A percentile compares a stretch with the other conserved stretches of the same genome.
phyloP scores from a whole-genome alignment of 768 basidiomycete genomes.

The Leucocoprinus leucothites region DNA sequence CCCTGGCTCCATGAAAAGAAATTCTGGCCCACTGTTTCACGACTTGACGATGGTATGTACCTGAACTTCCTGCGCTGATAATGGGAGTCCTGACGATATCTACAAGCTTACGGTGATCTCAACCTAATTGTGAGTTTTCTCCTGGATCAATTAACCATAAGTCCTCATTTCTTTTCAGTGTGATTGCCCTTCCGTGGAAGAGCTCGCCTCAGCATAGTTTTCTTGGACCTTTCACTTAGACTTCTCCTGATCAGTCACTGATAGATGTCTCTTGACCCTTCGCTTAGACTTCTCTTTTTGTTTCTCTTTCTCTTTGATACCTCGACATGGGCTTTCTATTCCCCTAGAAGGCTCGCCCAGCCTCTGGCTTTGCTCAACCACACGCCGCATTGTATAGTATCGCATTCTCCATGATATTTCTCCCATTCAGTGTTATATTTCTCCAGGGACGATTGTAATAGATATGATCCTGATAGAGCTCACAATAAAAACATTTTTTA shows the following conservation, averaged over 20 bases:
- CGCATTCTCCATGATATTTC: not conserved
- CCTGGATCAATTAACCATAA: not conserved
- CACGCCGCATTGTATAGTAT: constrained; percentile 30
- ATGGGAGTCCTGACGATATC: constrained; percentile 2
- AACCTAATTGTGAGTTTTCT: constrained; percentile 73
- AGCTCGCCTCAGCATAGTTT: constrained; percentile 40
- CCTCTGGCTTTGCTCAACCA: constrained; percentile 67
- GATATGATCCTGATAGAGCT: not conserved
- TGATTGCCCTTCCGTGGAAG: constrained; percentile 84
- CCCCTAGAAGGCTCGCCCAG: constrained; percentile 45
- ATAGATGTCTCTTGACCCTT: no score
- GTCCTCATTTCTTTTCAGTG: constrained; percentile 44
- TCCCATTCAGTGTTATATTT: constrained; percentile 2
- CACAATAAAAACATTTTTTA: no score
- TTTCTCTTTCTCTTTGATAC: constrained; percentile 12
- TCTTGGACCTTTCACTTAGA: constrained; percentile 10
- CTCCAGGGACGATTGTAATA: not conserved
- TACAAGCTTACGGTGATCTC: constrained; percentile 83
- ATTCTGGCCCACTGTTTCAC: constrained; percentile 93
- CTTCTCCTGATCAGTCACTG: no score
- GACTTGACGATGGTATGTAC: constrained; percentile 86
- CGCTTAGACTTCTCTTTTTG: constrained; percentile 12
- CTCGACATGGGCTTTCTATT: constrained; percentile 39
- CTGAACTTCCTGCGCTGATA: not conserved
- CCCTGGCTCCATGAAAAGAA: constrained; percentile 83